Percentiles rank a stretch among this genome's conserved stretches.
Evolutionary conservation across 2,329 filamentous ascomycete species (phyloP).

Genomic region (Colletotrichum tamarilloi): DNA sequence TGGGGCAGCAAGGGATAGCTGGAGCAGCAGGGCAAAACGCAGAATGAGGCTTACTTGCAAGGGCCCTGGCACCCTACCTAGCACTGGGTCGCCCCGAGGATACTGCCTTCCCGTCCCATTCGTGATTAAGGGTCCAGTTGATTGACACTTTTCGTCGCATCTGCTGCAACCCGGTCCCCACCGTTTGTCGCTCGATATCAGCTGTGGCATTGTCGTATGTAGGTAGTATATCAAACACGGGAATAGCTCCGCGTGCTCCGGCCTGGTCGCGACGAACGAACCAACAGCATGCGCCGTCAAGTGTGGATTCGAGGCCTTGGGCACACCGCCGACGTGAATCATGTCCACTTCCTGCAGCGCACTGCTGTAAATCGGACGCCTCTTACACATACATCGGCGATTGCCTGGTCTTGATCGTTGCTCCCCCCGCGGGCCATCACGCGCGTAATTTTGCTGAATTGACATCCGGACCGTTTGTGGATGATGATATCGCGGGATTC

Average conservation of each 20-base stretch:
- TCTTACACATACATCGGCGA: constrained; percentile 21
- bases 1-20: constrained; percentile 7
- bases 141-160: not conserved
- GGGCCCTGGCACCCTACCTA: constrained; percentile 18
- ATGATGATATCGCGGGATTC: constrained; percentile 16
- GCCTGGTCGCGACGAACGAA: not conserved
- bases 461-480: constrained; percentile 15
- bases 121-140: constrained; percentile 6
- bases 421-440: not conserved
- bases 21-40: constrained; percentile 8
- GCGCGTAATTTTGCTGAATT: not conserved
- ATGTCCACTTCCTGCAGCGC: constrained; percentile 15
- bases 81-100: not conserved
- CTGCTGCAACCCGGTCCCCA: not conserved
- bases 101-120: not conserved
- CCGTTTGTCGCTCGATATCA: not conserved
- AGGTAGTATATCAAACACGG: not conserved
- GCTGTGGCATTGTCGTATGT: not conserved
- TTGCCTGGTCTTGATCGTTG: not conserved
- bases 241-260: not conserved
- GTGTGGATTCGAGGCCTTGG: not conserved
- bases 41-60: constrained; percentile 33
- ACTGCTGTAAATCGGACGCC: constrained; percentile 8
- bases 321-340: constrained; percentile 14
- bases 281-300: not conserved